Percentiles rank a stretch among this genome's conserved stretches.
These are phyloP conservation scores for Helenozyma rhizophorensis DNA, from an alignment of 805 yeast species.

Conservation along the genomic window DNA sequence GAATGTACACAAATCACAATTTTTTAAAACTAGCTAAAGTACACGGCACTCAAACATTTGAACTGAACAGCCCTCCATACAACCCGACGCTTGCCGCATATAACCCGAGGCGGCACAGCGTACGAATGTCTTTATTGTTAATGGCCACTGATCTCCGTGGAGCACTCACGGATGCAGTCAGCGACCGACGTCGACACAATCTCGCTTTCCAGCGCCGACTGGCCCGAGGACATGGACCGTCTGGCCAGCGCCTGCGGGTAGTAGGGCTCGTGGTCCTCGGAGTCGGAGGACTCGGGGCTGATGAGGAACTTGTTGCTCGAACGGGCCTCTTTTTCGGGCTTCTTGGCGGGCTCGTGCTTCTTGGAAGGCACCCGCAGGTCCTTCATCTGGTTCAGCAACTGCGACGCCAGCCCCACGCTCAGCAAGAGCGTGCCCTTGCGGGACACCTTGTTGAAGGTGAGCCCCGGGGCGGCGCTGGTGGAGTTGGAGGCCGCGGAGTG, in stretches of 20 bases:
- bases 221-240: constrained; percentile 13
- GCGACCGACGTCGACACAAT: constrained; percentile 36
- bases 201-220: constrained; percentile 4
- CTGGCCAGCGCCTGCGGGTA: constrained; percentile 4
- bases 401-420: constrained; percentile 12
- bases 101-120: too few species aligned
- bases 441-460: constrained; percentile 7
- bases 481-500: constrained; percentile 8
- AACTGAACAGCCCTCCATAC: too few species aligned
- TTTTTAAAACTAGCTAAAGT: constrained; percentile 1
- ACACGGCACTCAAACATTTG: neutral
- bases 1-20: too few species aligned
- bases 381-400: constrained; percentile 22
- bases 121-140: constrained; percentile 5
- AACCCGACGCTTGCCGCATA: too few species aligned
- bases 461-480: neutral
- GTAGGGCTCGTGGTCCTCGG: constrained; percentile 14
- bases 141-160: constrained; percentile 33
- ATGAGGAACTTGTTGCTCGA: constrained; percentile 17
- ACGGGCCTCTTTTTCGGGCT: neutral
- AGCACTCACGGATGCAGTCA: constrained; percentile 37
- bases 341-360: constrained; percentile 1
- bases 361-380: constrained; percentile 2
- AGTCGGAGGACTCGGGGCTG: constrained; percentile 24
- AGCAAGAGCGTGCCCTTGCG: constrained; percentile 6